These are phyloP conservation scores for Aspergillus leporis DNA, from an alignment of 495 filamentous ascomycete genomes.

Conservation along the genomic window DNA sequence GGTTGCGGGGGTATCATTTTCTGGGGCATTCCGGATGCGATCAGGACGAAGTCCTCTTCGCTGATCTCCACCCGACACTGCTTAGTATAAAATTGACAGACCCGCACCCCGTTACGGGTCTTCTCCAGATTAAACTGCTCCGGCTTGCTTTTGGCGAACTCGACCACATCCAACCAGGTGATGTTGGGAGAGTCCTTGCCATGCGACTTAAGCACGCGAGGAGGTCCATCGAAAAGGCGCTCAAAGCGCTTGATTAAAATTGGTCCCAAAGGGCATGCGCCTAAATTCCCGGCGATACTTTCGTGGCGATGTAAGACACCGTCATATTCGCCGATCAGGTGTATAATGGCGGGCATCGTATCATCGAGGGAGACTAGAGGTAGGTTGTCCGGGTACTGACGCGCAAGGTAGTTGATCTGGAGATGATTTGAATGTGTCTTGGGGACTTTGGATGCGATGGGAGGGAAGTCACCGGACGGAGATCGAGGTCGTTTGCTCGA, in stretches of 20 bases:
- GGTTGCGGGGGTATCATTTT: conserved; percentile 82
- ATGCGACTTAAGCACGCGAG: conserved; percentile 65
- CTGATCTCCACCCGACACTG: conserved; percentile 81
- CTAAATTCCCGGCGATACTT: conserved; percentile 80
- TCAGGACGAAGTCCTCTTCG: conserved; percentile 82
- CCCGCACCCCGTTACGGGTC: conserved; percentile 62
- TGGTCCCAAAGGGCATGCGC: conserved; percentile 78
- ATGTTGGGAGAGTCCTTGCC: conserved; percentile 63
- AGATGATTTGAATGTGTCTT: conserved; percentile 59
- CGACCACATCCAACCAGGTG: conserved; percentile 82
- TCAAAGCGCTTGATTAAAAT: conserved; percentile 85
- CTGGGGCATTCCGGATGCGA: conserved; percentile 77
- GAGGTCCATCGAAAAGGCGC: conserved; percentile 78
- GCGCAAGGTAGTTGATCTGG: conserved; percentile 81
- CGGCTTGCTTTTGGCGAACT: conserved; percentile 78
- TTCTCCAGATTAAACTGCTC: conserved; percentile 76
- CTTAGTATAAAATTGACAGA: conserved; percentile 80
- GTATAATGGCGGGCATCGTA: conserved; percentile 60
- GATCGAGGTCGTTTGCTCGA: conserved; percentile 63
- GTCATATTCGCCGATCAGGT: conserved; percentile 75
- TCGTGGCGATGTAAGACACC: conserved; percentile 82
- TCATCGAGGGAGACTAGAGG: conserved; percentile 62
- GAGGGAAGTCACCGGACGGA: conserved; percentile 48
- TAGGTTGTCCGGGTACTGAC: conserved; percentile 61
- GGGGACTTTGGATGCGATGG: conserved; percentile 50